These are phyloP conservation scores for Teunomyces kruisii DNA, from an alignment of 805 yeast genomes.

Conservation along the genomic window DNA sequence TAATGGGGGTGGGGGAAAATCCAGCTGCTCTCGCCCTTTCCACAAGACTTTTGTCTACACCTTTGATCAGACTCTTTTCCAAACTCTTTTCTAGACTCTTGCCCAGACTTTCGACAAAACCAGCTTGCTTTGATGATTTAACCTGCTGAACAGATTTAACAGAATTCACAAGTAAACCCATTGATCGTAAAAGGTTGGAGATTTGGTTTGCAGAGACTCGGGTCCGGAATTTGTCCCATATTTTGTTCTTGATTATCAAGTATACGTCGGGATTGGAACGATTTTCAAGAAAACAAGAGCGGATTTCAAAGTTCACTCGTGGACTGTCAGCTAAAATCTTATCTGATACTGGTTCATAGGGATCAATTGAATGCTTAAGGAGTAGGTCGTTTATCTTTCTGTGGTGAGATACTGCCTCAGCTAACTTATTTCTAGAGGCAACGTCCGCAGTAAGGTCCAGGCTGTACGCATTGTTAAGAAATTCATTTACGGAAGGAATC, in stretches of 20 bases:
- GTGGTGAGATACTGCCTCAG: neutral
- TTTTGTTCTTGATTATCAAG: neutral
- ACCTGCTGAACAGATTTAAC: neutral
- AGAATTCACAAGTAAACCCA: neutral
- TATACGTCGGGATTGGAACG: neutral
- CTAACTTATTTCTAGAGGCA: neutral
- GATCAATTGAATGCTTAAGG: neutral
- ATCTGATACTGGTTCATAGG: neutral
- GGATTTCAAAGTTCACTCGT: neutral
- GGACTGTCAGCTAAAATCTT: neutral
- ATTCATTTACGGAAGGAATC: neutral
- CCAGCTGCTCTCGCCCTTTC: neutral
- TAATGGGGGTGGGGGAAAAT: neutral
- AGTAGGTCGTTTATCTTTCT: neutral
- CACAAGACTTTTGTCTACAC: neutral
- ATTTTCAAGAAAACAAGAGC: neutral
- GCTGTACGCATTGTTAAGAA: neutral
- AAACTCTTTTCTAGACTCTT: no score
- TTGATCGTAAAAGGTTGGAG: neutral
- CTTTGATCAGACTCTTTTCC: no score
- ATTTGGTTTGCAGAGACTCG: neutral
- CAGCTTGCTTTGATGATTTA: neutral
- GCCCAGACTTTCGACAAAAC: no score
- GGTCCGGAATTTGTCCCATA: neutral
- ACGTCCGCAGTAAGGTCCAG: neutral